Evolutionary conservation across 495 filamentous ascomycete genomes (phyloP), one percentile per base, ranked within the genome.

Genomic region (Aspergillus diversus): DNA sequence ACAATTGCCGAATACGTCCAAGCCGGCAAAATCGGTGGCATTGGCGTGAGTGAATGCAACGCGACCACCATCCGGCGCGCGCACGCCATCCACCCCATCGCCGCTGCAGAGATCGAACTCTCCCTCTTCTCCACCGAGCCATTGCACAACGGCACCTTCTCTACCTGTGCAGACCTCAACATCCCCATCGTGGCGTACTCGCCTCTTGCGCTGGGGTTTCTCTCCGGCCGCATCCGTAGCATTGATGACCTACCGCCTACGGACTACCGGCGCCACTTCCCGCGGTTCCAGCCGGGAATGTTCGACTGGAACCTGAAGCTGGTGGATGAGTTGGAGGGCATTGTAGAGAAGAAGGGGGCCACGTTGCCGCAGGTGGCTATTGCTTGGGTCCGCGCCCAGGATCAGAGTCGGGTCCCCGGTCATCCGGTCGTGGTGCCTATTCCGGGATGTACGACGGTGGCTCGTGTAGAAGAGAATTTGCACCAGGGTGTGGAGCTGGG

Each of bases 361-460:
- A 90, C 86, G 12, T 74, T 86, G 0, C 84, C 85, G 0, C 90
- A 96, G 78, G 70, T 93, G 27, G 90, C 89, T 7, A 77, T 94
- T 50, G 79, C 72, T 34, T 96, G 91, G 90, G 77, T 84, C 1
- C 67, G 70, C 27, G 71, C 75, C 0, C 71, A 84, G 50, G 77
- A 81, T 33, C 71, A 76, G 32, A 72, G 77, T 42, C 21, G 21
- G 21, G 21, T 27, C 21, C 21, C 21, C 1, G 84, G 83, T 5
- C 77, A 83, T 63, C 81, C 84, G 4, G 72, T 75, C 5, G 86
- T 92, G 66, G 85, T 93, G 43, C 91, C 91, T 3, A 92, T 95
- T 60, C 90, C 89, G 0, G 90, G 91, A 4, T 82, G 88, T 12
- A 87, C 83, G 34, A 80, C 75, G 2, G 75, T 61, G 4, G 73